phyloP scores from a whole-genome alignment of 2,329 filamentous ascomycete species.

The Aureobasidium sp. region DNA sequence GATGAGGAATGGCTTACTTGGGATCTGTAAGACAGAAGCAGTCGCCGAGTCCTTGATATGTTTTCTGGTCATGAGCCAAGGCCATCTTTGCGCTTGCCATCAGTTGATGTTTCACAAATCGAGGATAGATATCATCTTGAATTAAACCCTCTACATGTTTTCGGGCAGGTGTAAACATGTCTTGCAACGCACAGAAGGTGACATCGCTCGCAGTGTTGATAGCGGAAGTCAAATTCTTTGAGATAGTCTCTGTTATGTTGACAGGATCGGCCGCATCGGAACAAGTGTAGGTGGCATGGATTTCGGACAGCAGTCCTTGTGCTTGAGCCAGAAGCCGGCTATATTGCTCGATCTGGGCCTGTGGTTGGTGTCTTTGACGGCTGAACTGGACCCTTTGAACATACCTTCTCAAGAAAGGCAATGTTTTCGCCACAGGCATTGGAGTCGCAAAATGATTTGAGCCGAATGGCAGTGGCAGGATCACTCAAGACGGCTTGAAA shows the following conservation, averaged over 20 bases:
- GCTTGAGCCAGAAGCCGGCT: slow-evolving; percentile 51
- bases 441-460: slow-evolving; percentile 57
- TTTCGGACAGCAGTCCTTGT: slow-evolving; percentile 49
- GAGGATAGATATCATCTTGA: slow-evolving; percentile 54
- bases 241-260: slow-evolving; percentile 46
- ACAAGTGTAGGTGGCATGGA: slow-evolving; percentile 50
- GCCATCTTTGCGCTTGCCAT: slow-evolving; percentile 51
- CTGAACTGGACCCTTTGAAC: slow-evolving; percentile 21
- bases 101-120: slow-evolving; percentile 60
- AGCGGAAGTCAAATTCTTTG: slow-evolving; percentile 50
- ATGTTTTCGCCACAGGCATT: slow-evolving; percentile 56
- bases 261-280: slow-evolving; percentile 41
- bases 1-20: slow-evolving; percentile 25
- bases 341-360: slow-evolving; percentile 49
- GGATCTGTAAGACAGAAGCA: slow-evolving; percentile 67
- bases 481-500: slow-evolving; percentile 59
- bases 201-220: slow-evolving; percentile 52
- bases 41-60: slow-evolving; percentile 62
- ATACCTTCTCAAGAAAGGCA: slow-evolving; percentile 57
- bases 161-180: slow-evolving; percentile 49
- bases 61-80: slow-evolving; percentile 44
- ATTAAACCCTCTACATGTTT: slow-evolving; percentile 52
- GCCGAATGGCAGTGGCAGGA: slow-evolving; percentile 50
- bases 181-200: slow-evolving; percentile 53
- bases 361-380: not conserved